Evolutionary conservation across 805 yeast species (phyloP).

Genomic region (Wickerhamiella qilinensis): DNA sequence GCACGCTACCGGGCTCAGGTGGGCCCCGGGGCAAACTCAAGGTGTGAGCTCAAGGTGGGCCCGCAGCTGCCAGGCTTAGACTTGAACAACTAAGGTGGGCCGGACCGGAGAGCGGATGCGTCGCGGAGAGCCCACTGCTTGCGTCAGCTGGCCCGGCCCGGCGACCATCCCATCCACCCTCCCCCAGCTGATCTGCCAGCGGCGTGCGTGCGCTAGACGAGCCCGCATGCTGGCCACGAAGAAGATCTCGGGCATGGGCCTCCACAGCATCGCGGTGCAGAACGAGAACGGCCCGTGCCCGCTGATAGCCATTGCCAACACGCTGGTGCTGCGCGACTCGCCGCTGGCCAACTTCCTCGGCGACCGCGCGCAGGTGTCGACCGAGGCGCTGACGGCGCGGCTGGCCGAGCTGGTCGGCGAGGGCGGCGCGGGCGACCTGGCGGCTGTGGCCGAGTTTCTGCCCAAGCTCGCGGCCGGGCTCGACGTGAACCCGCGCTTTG

Average conservation of each 20-base stretch:
- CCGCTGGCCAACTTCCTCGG: constrained; percentile 8
- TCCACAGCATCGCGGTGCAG: constrained; percentile 40
- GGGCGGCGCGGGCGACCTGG: background rate
- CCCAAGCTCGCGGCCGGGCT: constrained; percentile 59
- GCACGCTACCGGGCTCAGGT: too few species aligned
- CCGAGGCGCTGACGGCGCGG: constrained; percentile 12
- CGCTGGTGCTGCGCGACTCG: constrained; percentile 37
- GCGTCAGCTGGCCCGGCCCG: too few species aligned
- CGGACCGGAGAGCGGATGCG: too few species aligned
- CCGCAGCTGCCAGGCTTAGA: too few species aligned
- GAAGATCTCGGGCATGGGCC: background rate
- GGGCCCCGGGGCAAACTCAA: too few species aligned
- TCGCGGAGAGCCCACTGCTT: too few species aligned
- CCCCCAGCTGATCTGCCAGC: too few species aligned
- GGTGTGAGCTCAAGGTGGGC: too few species aligned
- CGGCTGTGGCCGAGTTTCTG: constrained; percentile 31
- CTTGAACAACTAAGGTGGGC: too few species aligned
- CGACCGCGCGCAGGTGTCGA: constrained; percentile 1
- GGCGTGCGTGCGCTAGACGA: too few species aligned
- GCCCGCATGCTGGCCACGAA: background rate
- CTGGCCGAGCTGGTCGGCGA: constrained; percentile 21
- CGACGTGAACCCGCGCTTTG: constrained; percentile 52
- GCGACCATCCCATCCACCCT: too few species aligned
- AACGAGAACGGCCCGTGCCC: constrained; percentile 83
- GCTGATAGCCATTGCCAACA: constrained; percentile 57